These are phyloP conservation scores for Saccharomycopsis babjevae DNA, from an alignment of 805 yeast species.

Conservation along the genomic window DNA sequence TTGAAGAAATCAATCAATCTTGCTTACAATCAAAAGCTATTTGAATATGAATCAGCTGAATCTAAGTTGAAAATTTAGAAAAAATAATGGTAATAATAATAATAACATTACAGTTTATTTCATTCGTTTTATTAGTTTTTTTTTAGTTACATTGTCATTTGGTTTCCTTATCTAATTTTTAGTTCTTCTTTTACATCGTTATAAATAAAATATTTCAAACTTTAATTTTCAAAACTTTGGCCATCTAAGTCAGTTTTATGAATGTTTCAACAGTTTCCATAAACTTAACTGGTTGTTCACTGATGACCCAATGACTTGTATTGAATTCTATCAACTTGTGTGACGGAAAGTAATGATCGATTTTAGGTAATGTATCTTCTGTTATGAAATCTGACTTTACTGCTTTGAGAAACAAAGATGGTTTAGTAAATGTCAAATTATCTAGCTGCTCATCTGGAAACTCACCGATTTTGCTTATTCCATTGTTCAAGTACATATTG, in stretches of 20 bases:
- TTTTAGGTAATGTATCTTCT: constrained; percentile 21
- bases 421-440: constrained; percentile 23
- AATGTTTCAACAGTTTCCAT: constrained; percentile 10
- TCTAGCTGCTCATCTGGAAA: constrained; percentile 26
- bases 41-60: neutral
- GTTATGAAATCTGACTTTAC: constrained; percentile 32
- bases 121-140: neutral
- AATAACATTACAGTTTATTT: too few relatives aligned
- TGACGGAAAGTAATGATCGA: constrained; percentile 23
- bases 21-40: neutral
- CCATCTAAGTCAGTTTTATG: constrained; percentile 3
- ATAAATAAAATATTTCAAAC: neutral
- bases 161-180: neutral
- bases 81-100: too few relatives aligned
- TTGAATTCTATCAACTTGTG: constrained; percentile 22
- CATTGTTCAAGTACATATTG: constrained; percentile 23
- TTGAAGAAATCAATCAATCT: neutral
- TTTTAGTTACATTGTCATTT: neutral
- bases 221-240: neutral
- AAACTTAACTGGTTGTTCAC: constrained; percentile 19
- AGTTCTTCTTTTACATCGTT: neutral
- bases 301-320: constrained; percentile 25
- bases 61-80: neutral
- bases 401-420: constrained; percentile 37
- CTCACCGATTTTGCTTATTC: constrained; percentile 22